A percentile compares a stretch with the other conserved stretches of the same genome.
phyloP scores from a whole-genome alignment of 768 basidiomycete species.

The Leucocoprinus birnbaumii region DNA sequence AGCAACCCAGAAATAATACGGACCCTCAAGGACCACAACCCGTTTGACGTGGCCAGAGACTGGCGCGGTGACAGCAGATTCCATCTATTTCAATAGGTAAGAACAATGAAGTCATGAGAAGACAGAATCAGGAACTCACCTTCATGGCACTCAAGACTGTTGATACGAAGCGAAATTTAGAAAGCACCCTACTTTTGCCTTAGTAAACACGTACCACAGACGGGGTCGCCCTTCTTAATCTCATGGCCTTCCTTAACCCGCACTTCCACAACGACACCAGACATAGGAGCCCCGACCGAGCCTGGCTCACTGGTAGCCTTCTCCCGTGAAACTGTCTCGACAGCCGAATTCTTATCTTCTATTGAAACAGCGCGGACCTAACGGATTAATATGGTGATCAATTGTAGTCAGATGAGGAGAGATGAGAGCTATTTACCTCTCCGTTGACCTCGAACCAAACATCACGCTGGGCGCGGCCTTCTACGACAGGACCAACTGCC shows the following conservation, averaged over 20 bases:
- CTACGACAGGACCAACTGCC: slow-evolving; percentile 91
- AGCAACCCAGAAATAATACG: slow-evolving; percentile 14
- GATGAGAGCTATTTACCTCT: slow-evolving; percentile 53
- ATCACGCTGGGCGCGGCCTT: slow-evolving; percentile 89
- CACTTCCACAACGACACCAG: slow-evolving; percentile 97
- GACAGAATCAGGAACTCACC: slow-evolving; percentile 41
- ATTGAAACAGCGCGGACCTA: slow-evolving; percentile 93
- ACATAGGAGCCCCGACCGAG: slow-evolving; percentile 97
- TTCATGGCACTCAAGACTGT: slow-evolving; percentile 96
- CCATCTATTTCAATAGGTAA: slow-evolving; percentile 67
- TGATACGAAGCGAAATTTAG: slow-evolving; percentile 21
- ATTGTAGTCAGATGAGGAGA: slow-evolving; percentile 10
- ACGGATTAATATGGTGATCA: slow-evolving; percentile 18
- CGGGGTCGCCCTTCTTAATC: slow-evolving; percentile 97
- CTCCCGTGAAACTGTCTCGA: slow-evolving; percentile 92
- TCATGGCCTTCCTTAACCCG: slow-evolving; percentile 97
- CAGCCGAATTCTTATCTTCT: slow-evolving; percentile 96
- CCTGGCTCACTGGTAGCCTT: slow-evolving; percentile 92
- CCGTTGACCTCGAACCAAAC: slow-evolving; percentile 99
- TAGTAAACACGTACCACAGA: slow-evolving; percentile 64
- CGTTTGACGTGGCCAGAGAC: slow-evolving; percentile 97
- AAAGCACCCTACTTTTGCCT: not conserved
- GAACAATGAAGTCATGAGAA: slow-evolving; percentile 13
- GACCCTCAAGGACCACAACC: slow-evolving; percentile 86
- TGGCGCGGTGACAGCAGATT: slow-evolving; percentile 93